Evolutionary conservation across 805 yeast genomes (phyloP), one percentile per base, ranked within the genome.

Genomic region (Ogataea trehaloabstinens): DNA sequence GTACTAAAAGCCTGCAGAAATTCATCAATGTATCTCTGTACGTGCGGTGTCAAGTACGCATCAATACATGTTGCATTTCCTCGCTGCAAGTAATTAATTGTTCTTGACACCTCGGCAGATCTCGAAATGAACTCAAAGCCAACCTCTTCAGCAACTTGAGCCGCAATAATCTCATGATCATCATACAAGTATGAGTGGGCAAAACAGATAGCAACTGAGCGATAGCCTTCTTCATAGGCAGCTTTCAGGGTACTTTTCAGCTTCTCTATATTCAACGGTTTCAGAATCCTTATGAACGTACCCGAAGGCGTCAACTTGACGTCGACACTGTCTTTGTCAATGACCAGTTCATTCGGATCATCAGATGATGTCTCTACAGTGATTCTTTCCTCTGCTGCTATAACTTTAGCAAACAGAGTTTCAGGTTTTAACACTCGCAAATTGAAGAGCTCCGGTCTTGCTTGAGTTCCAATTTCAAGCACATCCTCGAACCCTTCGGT

Each of bases 401-500:
- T 71, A 1, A 91, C 96, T 2, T 71, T 59, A 35, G 81, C 80
- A 52, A 88, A 89, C 22, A 91, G 69, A 16, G 79, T 82, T 5
- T 74, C 80, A 10, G 89, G 81, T 53, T 82, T 85, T 35, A 71
- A 67, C 31, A 90, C 85, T 5, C 85, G 74, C 48, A 91, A 67
- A 51, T 89, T 95, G 55, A 91, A 91, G 36, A 91, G 88, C 51
- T 81, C 72, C 2, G 98, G 98, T 52, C 98, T 72, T 2, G 95
- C 78, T 60, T 91, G 98, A 55, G 87, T 89, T 2, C 98, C 98
- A 49, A 91, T 90, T 2, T 70, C 62, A 44, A 91, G 67, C 27
- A 85, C 78, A 55, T 91, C 97, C 49, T 77, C 78, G 63, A 88
- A 91, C 0, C 97, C 99, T 52, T 80, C 83, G 12, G 97, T 86